These are phyloP conservation scores for Phytophthora idaei DNA, from an alignment of 352 stramenopile species.

Conservation along the genomic window DNA sequence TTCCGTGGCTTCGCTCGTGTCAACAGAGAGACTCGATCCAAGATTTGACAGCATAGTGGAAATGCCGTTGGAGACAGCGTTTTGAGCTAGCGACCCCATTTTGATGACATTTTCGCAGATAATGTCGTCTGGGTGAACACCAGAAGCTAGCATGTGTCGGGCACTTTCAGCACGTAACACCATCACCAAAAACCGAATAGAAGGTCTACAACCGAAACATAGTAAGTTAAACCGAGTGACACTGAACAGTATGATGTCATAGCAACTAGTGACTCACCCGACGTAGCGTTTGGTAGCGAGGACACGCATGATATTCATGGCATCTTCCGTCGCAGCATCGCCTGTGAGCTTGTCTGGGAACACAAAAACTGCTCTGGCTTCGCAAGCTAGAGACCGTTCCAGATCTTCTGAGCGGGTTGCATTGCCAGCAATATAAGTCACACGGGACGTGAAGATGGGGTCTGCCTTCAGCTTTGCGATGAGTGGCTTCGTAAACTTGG, in stretches of 20 bases:
- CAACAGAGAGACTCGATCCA: constrained; percentile 74
- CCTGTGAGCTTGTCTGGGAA: constrained; percentile 85
- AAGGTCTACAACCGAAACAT: constrained; percentile 38
- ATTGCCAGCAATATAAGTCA: constrained; percentile 84
- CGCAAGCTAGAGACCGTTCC: constrained; percentile 57
- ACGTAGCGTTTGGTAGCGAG: constrained; percentile 74
- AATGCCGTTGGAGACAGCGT: constrained; percentile 68
- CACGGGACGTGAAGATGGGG: constrained; percentile 76
- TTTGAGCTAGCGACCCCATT: constrained; percentile 87
- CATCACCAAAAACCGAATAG: constrained; percentile 77
- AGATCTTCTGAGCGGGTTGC: constrained; percentile 76
- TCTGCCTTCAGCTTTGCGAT: constrained; percentile 77
- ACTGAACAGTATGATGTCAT: neutral
- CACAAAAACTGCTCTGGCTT: constrained; percentile 79
- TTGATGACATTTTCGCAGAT: constrained; percentile 91
- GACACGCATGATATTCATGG: constrained; percentile 87
- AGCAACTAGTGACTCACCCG: constrained; percentile 43
- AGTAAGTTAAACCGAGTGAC: constrained; percentile 1
- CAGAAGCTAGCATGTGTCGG: constrained; percentile 79
- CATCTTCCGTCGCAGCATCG: constrained; percentile 76
- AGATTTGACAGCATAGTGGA: constrained; percentile 89
- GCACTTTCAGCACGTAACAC: constrained; percentile 77
- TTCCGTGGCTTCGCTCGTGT: constrained; percentile 32
- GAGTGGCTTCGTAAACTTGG: constrained; percentile 75
- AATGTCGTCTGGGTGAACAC: constrained; percentile 78